phyloP scores from a whole-genome alignment of 495 filamentous ascomycete species.

The Lindgomyces ingoldianus region DNA sequence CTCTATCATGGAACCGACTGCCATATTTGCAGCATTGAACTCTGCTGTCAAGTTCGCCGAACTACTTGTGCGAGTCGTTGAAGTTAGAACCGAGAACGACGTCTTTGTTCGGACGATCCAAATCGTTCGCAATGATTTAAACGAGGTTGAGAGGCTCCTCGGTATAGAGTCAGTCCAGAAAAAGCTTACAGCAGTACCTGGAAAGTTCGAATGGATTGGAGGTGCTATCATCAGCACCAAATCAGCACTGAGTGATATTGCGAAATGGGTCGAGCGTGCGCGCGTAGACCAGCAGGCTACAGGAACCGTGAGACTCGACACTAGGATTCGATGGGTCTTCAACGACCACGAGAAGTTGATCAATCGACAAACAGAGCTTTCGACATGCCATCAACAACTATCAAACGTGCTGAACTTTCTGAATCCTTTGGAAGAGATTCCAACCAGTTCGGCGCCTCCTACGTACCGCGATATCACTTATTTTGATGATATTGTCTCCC shows the following conservation, averaged over 20 bases:
- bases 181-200: constrained; percentile 6
- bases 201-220: constrained; percentile 22
- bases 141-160: constrained; percentile 17
- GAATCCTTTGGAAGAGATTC: constrained; percentile 10
- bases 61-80: constrained; percentile 13
- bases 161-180: constrained; percentile 2
- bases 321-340: constrained; percentile 20
- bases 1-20: constrained; percentile 14
- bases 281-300: constrained; percentile 19
- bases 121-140: constrained; percentile 20
- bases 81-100: constrained; percentile 28
- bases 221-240: constrained; percentile 14
- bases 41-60: constrained; percentile 23
- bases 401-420: constrained; percentile 22
- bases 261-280: constrained; percentile 21
- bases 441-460: not conserved
- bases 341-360: constrained; percentile 28
- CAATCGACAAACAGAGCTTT: constrained; percentile 19
- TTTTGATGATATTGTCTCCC: constrained; percentile 14
- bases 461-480: not conserved
- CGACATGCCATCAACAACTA: constrained; percentile 24
- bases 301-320: constrained; percentile 16
- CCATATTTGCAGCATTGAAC: constrained; percentile 13
- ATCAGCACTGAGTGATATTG: constrained; percentile 23
- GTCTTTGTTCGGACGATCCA: constrained; percentile 26